Percentiles rank a stretch among this genome's conserved stretches.
These are phyloP conservation scores for Schizonepeta tenuifolia DNA, from an alignment of 257 asterid genomes.

Conservation along the genomic window DNA sequence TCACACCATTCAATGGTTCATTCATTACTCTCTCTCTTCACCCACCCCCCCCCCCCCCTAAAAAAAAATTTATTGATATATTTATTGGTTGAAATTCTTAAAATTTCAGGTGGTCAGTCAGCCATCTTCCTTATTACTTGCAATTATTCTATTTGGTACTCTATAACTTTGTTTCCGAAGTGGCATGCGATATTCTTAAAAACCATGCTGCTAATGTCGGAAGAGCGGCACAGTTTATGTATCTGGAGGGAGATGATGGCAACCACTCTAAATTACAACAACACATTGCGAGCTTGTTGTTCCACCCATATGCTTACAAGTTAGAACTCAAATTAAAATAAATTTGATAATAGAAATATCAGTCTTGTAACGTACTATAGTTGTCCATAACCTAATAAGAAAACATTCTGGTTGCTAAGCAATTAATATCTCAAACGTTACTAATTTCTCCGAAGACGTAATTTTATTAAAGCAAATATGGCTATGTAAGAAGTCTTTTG, in stretches of 20 bases:
- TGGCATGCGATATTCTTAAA: constrained; percentile 1
- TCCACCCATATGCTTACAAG: constrained; percentile 35
- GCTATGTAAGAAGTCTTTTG: no score
- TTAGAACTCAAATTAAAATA: no score
- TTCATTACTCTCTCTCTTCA: not conserved
- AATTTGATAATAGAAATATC: no score
- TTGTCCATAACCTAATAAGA: no score
- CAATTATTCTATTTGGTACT: not conserved
- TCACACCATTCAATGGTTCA: not conserved
- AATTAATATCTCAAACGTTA: no score
- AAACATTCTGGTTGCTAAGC: no score
- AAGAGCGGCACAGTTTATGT: constrained; percentile 52
- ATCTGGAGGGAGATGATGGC: constrained; percentile 64
- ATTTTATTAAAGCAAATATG: no score
- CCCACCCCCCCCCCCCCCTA: no score
- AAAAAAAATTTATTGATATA: no score
- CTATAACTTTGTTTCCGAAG: not conserved
- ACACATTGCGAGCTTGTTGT: constrained; percentile 35
- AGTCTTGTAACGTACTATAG: no score
- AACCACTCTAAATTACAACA: constrained; percentile 36
- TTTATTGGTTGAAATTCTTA: not conserved
- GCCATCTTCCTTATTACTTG: constrained; percentile 14
- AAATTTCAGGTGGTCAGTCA: constrained; percentile 7
- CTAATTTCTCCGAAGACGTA: no score
- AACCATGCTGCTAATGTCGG: constrained; percentile 43